Base-by-base conservation (phyloP, 1,139 yeast genomes). In the Candida gigantensis region DNA sequence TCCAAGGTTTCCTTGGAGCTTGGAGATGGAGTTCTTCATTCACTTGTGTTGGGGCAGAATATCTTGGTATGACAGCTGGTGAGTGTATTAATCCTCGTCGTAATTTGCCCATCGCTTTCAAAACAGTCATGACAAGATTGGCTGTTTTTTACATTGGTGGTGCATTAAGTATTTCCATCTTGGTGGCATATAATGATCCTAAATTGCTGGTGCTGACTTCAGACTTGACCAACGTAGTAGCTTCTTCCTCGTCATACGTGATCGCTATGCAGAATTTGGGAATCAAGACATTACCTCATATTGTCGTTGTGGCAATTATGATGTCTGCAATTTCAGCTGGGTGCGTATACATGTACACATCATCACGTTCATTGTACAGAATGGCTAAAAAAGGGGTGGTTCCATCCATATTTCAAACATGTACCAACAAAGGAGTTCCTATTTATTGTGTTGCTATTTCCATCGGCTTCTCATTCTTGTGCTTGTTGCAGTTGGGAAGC, bases 41-140 rank as follows among this genome's bases (percentile, higher is more conserved):
- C 58, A 80, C 89, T 9, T 77, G 84, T 46, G 89, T 88, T 7
- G 95, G 95, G 3, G 92, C 95, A 2, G 95, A 87, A 57, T 85
- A 85, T 52, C 78, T 87, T 45, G 75, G 89, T 1, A 82, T 85
- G 88, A 77, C 81, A 35, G 92, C 95, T 3, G 92, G 90, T 42
- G 96, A 87, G 58, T 82, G 88, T 3, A 65, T 72, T 23, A 75
- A 84, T 52, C 96, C 96, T 16, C 73, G 95, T 42, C 76, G 76
- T 47, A 80, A 78, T n/a, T 65, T 88, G 58, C 92, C 92, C 15
- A 72, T 69, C 30, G 95, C 96, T 3, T 86, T 79, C 64, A 84
- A 79, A 54, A 84, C 84, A 28, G 92, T 87, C 9, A 78, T 85
- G 42, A 75, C 77, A 54, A 72, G 96, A 49, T 69, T 88, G 51